phyloP scores from a whole-genome alignment of 768 basidiomycete genomes.

The Amylocystis lapponica region DNA sequence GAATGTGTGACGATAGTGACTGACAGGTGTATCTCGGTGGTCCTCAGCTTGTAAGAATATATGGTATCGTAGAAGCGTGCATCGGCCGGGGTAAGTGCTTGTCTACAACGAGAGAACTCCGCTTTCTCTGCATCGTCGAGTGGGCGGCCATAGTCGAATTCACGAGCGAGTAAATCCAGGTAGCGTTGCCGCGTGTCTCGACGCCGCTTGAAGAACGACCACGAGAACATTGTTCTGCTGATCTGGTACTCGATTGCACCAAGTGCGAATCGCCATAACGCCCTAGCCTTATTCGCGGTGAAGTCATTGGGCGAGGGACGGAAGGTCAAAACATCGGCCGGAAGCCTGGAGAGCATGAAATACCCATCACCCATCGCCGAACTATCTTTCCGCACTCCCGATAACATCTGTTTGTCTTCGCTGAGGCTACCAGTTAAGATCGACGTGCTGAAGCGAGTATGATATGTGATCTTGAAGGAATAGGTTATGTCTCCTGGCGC shows the following conservation, averaged over 20 bases:
- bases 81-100: constrained; percentile 18
- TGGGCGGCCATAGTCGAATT: constrained; percentile 10
- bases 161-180: constrained; percentile 24
- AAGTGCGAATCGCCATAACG: constrained; percentile 30
- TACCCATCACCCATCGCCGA: constrained; percentile 10
- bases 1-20: too few species aligned
- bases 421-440: constrained; percentile 19
- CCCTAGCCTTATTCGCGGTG: constrained; percentile 18
- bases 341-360: constrained; percentile 24
- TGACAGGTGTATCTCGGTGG: too few species aligned
- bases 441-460: constrained; percentile 16
- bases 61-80: constrained; percentile 21
- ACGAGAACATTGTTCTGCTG: constrained; percentile 23
- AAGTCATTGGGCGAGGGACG: constrained; percentile 23
- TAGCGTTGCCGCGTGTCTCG: constrained; percentile 23
- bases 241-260: constrained; percentile 17
- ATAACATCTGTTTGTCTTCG: constrained; percentile 15
- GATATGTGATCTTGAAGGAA: constrained; percentile 18
- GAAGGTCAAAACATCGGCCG: constrained; percentile 22
- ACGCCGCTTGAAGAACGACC: constrained; percentile 26
- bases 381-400: constrained; percentile 24
- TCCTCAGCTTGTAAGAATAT: too few species aligned
- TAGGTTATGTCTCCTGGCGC: constrained; percentile 7
- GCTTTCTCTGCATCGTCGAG: constrained; percentile 11
- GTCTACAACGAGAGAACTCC: constrained; percentile 11